Evolutionary conservation across 768 basidiomycete species (phyloP), one percentile per base, ranked within the genome.

Genomic region (Boletus rubescentipes): DNA sequence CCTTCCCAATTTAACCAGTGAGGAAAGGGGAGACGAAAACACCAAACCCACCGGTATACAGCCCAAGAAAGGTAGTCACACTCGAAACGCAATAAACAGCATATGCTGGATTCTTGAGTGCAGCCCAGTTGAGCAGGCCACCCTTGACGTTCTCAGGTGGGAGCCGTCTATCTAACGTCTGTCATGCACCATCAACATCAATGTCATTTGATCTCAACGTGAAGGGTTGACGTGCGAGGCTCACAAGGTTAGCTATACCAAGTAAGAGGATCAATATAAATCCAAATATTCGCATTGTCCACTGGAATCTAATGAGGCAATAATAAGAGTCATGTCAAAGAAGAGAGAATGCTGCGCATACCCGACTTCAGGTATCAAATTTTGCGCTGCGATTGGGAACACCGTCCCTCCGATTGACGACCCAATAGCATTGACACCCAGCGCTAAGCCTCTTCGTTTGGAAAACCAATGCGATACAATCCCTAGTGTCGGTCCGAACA

Each of bases 391-490:
- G 38, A 89, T 84, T 1, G 90, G 89, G 38, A 89, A 77, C 1
- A 87, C 48, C 0, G 83, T 83, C 9, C 90, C 88, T 5, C 90
- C 89, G 0, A 87, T 45, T 0, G 85, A 86, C 0, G 84, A 81
- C 0, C 89, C 88, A 11, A 83, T 72, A 0, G 89, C 85, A 10
- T 79, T 73, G 16, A 87, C 53, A 2, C 88, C 87, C 67, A 89
- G 66, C 0, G 82, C 87, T 4, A 83, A 53, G 0, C 81, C 79
- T 36, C 82, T 73, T 34, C 71, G 75, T 53, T 72, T 78, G 54
- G 81, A 79, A 73, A 89, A 91, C 88, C 89, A 91, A 64, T 91
- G 88, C 1, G 85, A 79, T 1, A 87, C 65, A 30, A 86, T 72
- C 1, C 81, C 80, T 5, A 82, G 68, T 3, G 82, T 77, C 0